These are phyloP conservation scores for Aspergillus novofumigatus DNA, from an alignment of 2,329 filamentous ascomycete species.

Conservation along the genomic window DNA sequence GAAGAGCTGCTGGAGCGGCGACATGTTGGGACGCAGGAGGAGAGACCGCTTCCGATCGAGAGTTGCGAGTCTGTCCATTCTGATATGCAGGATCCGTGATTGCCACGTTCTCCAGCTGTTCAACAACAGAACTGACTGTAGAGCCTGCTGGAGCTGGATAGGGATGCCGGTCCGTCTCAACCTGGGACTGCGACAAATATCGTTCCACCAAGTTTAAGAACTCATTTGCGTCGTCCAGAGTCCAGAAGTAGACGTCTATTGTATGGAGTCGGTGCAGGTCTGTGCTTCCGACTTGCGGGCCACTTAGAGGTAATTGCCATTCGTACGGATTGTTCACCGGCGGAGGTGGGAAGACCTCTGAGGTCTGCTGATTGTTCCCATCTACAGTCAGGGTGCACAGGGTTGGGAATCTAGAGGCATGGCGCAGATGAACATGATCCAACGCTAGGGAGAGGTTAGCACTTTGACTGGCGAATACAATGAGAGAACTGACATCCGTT, in stretches of 20 bases:
- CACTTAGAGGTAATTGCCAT: conserved; percentile 55
- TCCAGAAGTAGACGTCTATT: conserved; percentile 63
- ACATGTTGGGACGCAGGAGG: conserved; percentile 15
- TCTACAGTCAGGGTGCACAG: conserved; percentile 56
- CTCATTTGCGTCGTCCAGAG: conserved; percentile 52
- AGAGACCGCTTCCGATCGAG: conserved; percentile 27
- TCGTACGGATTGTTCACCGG: conserved; percentile 36
- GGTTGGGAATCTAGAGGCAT: conserved; percentile 58
- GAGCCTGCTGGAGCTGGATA: conserved; percentile 32
- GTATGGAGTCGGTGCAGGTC: conserved; percentile 54
- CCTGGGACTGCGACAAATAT: conserved; percentile 34
- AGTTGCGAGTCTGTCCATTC: conserved; percentile 41
- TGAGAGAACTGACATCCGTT: conserved; percentile 48
- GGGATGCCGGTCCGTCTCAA: conserved; percentile 49
- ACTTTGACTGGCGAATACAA: background rate
- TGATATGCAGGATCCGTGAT: conserved; percentile 51
- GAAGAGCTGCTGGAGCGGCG: conserved; percentile 19
- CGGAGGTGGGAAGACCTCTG: conserved; percentile 21
- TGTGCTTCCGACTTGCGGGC: conserved; percentile 50
- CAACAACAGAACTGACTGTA: conserved; percentile 57
- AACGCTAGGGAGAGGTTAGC: conserved; percentile 38
- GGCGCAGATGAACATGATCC: conserved; percentile 49
- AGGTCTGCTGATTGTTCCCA: conserved; percentile 25
- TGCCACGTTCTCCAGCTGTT: conserved; percentile 59
- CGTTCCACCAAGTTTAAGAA: conserved; percentile 47